Evolutionary conservation across 2,329 filamentous ascomycete species (phyloP).

Genomic region (Botrytis fragariae): DNA sequence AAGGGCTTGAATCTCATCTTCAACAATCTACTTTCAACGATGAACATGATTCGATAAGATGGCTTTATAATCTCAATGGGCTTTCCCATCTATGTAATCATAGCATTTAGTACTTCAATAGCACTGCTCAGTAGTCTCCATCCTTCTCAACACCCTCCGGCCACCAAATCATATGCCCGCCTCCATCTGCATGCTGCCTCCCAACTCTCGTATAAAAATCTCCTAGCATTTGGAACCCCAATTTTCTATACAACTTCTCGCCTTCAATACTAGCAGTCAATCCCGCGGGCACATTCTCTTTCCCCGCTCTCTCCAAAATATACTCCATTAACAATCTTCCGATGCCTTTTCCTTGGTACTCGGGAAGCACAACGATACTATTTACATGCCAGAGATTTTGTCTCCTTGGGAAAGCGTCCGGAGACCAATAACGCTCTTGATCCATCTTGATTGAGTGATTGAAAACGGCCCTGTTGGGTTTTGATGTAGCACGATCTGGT

Average conservation of each 20-base stretch:
- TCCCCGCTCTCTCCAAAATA: constrained; percentile 26
- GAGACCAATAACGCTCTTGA: constrained; percentile 28
- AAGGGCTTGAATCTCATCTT: not conserved
- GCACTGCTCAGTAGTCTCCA: not conserved
- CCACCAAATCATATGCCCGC: constrained; percentile 32
- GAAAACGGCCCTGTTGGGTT: constrained; percentile 19
- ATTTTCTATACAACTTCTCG: constrained; percentile 31
- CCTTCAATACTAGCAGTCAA: constrained; percentile 29
- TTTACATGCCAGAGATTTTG: constrained; percentile 30
- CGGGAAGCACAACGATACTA: constrained; percentile 28
- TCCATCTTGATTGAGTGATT: constrained; percentile 19
- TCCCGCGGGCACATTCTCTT: constrained; percentile 29
- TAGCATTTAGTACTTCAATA: not conserved
- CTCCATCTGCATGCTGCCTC: constrained; percentile 22
- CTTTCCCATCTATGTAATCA: not conserved
- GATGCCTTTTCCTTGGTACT: constrained; percentile 32
- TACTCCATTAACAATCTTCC: constrained; percentile 29
- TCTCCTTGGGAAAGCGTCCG: constrained; percentile 26
- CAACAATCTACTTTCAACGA: not conserved
- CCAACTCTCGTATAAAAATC: constrained; percentile 24
- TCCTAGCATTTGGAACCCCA: constrained; percentile 31
- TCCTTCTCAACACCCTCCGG: constrained; percentile 20
- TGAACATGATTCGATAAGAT: not conserved
- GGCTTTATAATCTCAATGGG: not conserved
- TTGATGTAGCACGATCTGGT: constrained; percentile 25